Percentiles rank a stretch among this genome's conserved stretches.
These are phyloP conservation scores for Podila epicladia DNA, from an alignment of 192 early-diverging fungal species.

Conservation along the genomic window DNA sequence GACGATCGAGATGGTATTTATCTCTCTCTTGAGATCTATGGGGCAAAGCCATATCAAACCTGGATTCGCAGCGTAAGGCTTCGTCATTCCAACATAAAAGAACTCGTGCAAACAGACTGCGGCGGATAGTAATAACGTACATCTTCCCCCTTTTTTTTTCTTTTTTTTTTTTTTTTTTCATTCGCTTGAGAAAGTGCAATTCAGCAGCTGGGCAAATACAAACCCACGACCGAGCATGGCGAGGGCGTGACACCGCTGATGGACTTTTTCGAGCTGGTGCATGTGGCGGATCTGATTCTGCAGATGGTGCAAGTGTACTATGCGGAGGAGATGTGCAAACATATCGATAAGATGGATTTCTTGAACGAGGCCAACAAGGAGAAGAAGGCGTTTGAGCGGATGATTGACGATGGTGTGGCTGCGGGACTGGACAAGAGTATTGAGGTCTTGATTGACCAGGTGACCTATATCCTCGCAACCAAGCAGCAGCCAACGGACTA, in stretches of 20 bases:
- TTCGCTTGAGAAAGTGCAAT: conserved; percentile 50
- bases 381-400: conserved; percentile 86
- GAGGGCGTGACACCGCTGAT: conserved; percentile 67
- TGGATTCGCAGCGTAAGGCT: conserved; percentile 65
- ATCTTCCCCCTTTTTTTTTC: too few relatives aligned
- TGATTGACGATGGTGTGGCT: conserved; percentile 92
- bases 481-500: conserved; percentile 79
- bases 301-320: conserved; percentile 97
- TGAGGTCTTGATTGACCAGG: conserved; percentile 85
- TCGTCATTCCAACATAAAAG: not conserved
- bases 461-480: conserved; percentile 81
- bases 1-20: conserved; percentile 85
- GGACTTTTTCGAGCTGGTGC: conserved; percentile 95
- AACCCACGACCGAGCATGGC: conserved; percentile 54
- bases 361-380: conserved; percentile 92
- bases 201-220: conserved; percentile 54
- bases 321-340: conserved; percentile 83
- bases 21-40: conserved; percentile 72
- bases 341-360: conserved; percentile 92
- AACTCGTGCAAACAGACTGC: not conserved
- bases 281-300: conserved; percentile 91
- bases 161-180: not conserved
- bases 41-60: conserved; percentile 80
- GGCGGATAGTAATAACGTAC: not conserved
- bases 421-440: conserved; percentile 94